A percentile compares a stretch with the other conserved stretches of the same genome.
Conservation (phyloP, 148 eudicot genomes). For the Limonium bicolor region DNA sequence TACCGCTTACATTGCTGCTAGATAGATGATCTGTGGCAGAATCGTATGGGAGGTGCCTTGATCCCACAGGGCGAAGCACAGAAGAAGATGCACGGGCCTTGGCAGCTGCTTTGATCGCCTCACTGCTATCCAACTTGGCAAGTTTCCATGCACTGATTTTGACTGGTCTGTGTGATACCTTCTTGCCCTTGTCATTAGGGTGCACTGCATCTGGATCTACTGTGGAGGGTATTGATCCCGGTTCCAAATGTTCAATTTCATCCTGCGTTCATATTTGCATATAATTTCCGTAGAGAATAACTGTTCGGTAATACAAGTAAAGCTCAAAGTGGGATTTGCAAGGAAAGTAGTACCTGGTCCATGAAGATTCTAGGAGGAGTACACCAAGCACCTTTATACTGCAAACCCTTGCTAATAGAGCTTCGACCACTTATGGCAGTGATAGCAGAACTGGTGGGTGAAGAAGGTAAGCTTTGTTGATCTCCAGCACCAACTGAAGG, state of each 20-base stretch:
- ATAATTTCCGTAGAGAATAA: background rate
- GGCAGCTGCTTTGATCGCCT: constrained; percentile 83
- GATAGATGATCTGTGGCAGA: constrained; percentile 47
- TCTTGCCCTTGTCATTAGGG: constrained; percentile 47
- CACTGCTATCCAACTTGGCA: constrained; percentile 66
- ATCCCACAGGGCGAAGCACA: constrained; percentile 56
- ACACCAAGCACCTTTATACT: constrained; percentile 88
- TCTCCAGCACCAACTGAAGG: constrained; percentile 74
- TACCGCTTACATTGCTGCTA: constrained; percentile 50
- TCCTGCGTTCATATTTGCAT: too few relatives aligned
- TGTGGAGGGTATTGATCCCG: constrained; percentile 74
- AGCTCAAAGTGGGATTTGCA: background rate
- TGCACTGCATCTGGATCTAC: constrained; percentile 70
- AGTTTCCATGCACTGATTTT: constrained; percentile 91
- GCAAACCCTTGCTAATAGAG: constrained; percentile 69
- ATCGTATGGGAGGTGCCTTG: constrained; percentile 36
- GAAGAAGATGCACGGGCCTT: constrained; percentile 93
- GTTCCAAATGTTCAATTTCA: constrained; percentile 77
- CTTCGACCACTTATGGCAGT: constrained; percentile 86
- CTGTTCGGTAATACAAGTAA: background rate
- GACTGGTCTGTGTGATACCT: constrained; percentile 46
- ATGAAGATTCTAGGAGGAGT: constrained; percentile 91
- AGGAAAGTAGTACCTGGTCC: constrained; percentile 97
- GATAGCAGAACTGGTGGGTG: constrained; percentile 83
- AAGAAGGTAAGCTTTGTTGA: constrained; percentile 60